Percentiles rank a stretch among this genome's conserved stretches.
Conservation (phyloP, 495 filamentous ascomycete genomes). For the Tuber calosporum region DNA sequence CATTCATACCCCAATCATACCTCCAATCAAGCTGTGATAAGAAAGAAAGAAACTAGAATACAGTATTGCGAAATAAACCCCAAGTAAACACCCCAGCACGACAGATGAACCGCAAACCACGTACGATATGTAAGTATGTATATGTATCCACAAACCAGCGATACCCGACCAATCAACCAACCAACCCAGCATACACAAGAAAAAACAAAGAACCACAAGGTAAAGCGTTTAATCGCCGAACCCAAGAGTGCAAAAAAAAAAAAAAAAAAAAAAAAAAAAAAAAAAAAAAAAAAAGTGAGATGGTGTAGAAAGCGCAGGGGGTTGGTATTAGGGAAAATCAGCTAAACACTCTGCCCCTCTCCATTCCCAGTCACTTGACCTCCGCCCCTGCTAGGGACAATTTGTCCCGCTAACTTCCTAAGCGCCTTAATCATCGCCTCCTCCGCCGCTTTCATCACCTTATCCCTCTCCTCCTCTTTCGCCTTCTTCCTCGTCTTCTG, state of each 20-base stretch:
- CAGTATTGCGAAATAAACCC: not conserved
- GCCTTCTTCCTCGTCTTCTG: slow-evolving; percentile 10
- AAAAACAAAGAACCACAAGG: not conserved
- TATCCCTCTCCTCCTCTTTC: slow-evolving; percentile 12
- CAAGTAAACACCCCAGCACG: not conserved
- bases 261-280: too few relatives aligned
- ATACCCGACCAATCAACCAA: slow-evolving; percentile 6
- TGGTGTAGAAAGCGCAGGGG: not conserved
- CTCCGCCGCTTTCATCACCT: slow-evolving; percentile 20
- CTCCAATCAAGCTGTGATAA: not conserved
- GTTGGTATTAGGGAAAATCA: not conserved
- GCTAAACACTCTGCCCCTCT: not conserved
- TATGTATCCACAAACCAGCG: slow-evolving; percentile 7
- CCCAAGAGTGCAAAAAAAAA: not conserved
- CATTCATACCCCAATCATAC: not conserved
- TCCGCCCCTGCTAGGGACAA: slow-evolving; percentile 1
- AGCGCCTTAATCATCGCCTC: slow-evolving; percentile 32
- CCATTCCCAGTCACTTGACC: not conserved
- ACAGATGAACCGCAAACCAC: not conserved
- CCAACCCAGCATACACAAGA: not conserved
- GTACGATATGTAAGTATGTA: not conserved
- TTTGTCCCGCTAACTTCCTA: slow-evolving; percentile 16
- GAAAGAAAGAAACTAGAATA: not conserved
- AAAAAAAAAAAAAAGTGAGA: too few relatives aligned
- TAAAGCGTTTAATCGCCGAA: not conserved